These are phyloP conservation scores for Curvularia spicifera DNA, from an alignment of 2,329 filamentous ascomycete species.

Conservation along the genomic window DNA sequence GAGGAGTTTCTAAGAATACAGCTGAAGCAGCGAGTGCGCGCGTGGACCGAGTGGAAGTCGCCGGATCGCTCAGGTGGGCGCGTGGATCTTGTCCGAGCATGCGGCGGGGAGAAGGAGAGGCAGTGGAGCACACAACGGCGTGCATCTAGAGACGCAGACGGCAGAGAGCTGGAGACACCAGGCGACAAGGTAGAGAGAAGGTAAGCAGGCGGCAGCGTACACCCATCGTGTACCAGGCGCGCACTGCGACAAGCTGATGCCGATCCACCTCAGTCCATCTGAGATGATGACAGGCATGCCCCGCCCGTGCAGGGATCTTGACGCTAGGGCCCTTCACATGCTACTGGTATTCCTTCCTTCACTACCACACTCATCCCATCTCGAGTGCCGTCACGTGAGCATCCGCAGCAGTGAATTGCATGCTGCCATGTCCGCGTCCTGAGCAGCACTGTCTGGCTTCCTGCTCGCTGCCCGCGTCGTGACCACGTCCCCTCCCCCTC, in stretches of 20 bases:
- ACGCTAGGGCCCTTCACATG: slow-evolving; percentile 14
- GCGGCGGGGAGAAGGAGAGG: slow-evolving; percentile 4
- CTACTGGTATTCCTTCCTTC: too few relatives aligned
- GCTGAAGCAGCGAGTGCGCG: slow-evolving; percentile 14
- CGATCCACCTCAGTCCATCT: slow-evolving; percentile 25
- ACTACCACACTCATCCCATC: not conserved
- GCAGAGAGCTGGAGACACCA: not conserved
- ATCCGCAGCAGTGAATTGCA: not conserved
- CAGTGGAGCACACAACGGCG: slow-evolving; percentile 13
- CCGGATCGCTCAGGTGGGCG: slow-evolving; percentile 23
- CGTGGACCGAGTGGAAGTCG: slow-evolving; percentile 15
- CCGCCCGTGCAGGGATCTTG: slow-evolving; percentile 18
- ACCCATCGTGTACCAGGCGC: slow-evolving; percentile 9
- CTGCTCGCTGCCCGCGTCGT: slow-evolving; percentile 1
- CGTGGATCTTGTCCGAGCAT: slow-evolving; percentile 15
- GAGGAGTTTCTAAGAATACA: slow-evolving; percentile 1
- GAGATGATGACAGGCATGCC: slow-evolving; percentile 19
- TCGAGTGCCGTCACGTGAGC: slow-evolving; percentile 15
- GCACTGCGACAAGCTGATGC: slow-evolving; percentile 21
- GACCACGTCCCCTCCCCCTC: not conserved
- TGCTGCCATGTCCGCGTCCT: slow-evolving; percentile 16
- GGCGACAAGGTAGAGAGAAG: not conserved
- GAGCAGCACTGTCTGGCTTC: slow-evolving; percentile 1
- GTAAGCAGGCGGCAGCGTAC: slow-evolving; percentile 16
- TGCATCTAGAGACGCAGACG: slow-evolving; percentile 10